phyloP scores from a whole-genome alignment of 179 eudicot species.

The Spergularia azorica region DNA sequence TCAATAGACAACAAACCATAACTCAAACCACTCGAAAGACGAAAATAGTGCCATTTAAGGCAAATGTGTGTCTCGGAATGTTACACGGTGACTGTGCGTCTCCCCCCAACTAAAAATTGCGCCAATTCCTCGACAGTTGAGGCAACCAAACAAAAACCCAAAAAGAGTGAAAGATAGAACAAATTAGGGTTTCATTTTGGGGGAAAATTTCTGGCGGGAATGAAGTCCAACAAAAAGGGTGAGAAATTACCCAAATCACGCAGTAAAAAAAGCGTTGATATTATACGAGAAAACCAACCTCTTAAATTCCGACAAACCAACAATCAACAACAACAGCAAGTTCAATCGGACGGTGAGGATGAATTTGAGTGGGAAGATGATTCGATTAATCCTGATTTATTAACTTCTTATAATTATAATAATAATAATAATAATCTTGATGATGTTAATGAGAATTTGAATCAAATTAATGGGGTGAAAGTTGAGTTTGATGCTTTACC shows the following conservation, averaged over 20 bases:
- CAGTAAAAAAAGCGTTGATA: conserved; percentile 20
- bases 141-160: not conserved
- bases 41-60: too few species aligned
- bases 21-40: too few species aligned
- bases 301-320: conserved; percentile 23
- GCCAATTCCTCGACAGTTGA: conserved; percentile 9
- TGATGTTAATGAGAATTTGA: conserved; percentile 16
- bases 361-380: conserved; percentile 35
- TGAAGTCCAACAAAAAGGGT: conserved; percentile 17
- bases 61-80: too few species aligned
- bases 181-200: conserved; percentile 30
- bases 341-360: conserved; percentile 25
- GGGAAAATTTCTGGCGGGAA: conserved; percentile 16
- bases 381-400: conserved; percentile 18
- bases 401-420: not conserved
- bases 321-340: conserved; percentile 1
- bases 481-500: conserved; percentile 72
- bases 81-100: too few species aligned
- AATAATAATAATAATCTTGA: not conserved
- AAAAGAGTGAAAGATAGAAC: not conserved
- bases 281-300: conserved; percentile 36
- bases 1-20: too few species aligned
- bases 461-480: conserved; percentile 45
- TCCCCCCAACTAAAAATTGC: conserved; percentile 11
- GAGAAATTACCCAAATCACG: conserved; percentile 24